phyloP scores from a whole-genome alignment of 148 eudicot species.

The Spergularia marina region DNA sequence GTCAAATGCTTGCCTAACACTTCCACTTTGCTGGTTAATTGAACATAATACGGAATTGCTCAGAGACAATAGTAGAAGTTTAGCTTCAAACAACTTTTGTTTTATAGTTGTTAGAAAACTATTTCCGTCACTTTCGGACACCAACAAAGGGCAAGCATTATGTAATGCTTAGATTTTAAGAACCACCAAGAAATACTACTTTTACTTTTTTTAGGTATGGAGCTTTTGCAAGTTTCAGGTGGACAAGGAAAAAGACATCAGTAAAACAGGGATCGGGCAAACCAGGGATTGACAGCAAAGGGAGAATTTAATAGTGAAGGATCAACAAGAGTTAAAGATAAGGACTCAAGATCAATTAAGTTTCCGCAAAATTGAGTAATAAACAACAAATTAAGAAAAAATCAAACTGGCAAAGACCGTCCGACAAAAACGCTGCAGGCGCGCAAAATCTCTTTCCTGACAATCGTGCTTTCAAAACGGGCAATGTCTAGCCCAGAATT shows the following conservation, averaged over 20 bases:
- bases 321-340: not conserved
- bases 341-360: not conserved
- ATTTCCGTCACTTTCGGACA: conserved; percentile 18
- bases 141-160: not conserved
- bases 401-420: no score
- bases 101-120: not conserved
- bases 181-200: not conserved
- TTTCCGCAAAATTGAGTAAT: not conserved
- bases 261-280: not conserved
- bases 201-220: conserved; percentile 15
- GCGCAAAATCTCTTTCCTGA: no score
- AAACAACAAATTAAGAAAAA: not conserved
- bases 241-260: not conserved
- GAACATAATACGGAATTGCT: conserved; percentile 14
- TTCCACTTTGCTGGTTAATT: conserved; percentile 18
- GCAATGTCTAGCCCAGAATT: no score
- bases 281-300: not conserved
- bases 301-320: not conserved
- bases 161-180: conserved; percentile 6
- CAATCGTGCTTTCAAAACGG: no score
- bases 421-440: no score
- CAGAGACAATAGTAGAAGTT: not conserved
- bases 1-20: not conserved
- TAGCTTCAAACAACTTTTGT: conserved; percentile 13
- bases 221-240: conserved; percentile 5